Base-by-base conservation (phyloP, 148 eudicot species). In the Amaranthus hypochondriacus region DNA sequence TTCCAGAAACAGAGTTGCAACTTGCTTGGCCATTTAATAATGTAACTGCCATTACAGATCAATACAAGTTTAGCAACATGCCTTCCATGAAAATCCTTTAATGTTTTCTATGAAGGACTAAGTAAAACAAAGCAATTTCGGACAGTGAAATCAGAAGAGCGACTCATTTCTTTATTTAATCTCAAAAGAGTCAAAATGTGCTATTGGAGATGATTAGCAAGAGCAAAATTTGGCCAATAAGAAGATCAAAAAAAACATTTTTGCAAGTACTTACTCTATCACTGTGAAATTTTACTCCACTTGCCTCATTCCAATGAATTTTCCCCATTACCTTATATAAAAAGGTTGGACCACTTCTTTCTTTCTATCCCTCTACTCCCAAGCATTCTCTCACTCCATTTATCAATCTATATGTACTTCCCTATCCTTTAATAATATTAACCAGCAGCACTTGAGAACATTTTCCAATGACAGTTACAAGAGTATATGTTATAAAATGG, bases 1-100 rank as follows among this genome's bases (percentile, higher is more conserved):
- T 77, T 95, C 99, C 44, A 95, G 90, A 82, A 92, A 92, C 60
- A 88, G 74, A 69, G 78, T 73, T 59, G 81, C 82, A 74, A 79
- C 73, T 78, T 88, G 87, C 77, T 79, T 89, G 56, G 93, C 86
- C 98, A 95, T 94, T 57, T 66, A 59, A 0, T 13, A 66, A 74
- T 79, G 51, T 71, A 68, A 53, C 28, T 69, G 59, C 68, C 42
- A 14, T 14, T 6, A 62, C 9, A 4, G 10, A 59, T 50, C 73
- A 50, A 51, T 53, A 47, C 12, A 12, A 21, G 57, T 60, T 68
- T 48, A 47, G 13, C 58, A 56, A 56, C 13, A 28, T 56, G 58
- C 4, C 13, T 56, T 56, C 9, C 4, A 12, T 11, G 13, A 7
- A 11, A 7, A 7, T 9, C 6, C 1, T 56, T n/a, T 9, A 7